Evolutionary conservation across 768 basidiomycete species (phyloP), one percentile per base, ranked within the genome.

Genomic region (Scleroderma citrinum): DNA sequence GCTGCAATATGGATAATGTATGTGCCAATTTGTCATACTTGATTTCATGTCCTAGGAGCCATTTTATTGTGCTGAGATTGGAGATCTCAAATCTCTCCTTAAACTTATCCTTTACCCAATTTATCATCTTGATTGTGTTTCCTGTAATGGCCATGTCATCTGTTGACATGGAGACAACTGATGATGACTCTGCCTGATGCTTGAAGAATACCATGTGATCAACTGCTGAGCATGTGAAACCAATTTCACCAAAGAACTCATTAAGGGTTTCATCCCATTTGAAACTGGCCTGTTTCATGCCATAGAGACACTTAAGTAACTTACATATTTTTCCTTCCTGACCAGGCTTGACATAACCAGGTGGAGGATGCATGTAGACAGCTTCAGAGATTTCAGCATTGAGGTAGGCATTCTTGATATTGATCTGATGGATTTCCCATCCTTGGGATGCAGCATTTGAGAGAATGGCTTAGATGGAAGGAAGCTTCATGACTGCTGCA

Each of bases 11-110:
- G 14, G 61, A 52, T 10, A 73, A 51, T 3, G 51, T 47, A 8
- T 59, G 55, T 7, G 49, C 26, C 6, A 53, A 19, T 1, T 46
- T 16, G 44, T 64, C 49, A 3, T 58, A 54, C 0, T 45, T 44
- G 16, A 74, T 48, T 31, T 67, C 58, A 20, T 71, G 58, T 7
- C 69, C 69, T 8, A 73, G 51, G 10, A 72, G 51, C 52, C 59
- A 64, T 20, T 38, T 54, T 29, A 42, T 26, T 13, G 24, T 16
- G 4, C 24, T n/a, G 8, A 73, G 42, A 23, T 60, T 57, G 0
- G 62, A 67, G 2, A 71, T 62, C 10, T 71, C 55, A 32, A 67
- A 69, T 24, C 56, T 44, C 1, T 20, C 32, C 10, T 49, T 52
- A 7, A 73, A 51, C 39, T 66, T 51, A 3, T 17, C 23, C 20